Evolutionary conservation across 176 grass and related monocot species (phyloP).

Genomic region (Phyllostachys edulis): DNA sequence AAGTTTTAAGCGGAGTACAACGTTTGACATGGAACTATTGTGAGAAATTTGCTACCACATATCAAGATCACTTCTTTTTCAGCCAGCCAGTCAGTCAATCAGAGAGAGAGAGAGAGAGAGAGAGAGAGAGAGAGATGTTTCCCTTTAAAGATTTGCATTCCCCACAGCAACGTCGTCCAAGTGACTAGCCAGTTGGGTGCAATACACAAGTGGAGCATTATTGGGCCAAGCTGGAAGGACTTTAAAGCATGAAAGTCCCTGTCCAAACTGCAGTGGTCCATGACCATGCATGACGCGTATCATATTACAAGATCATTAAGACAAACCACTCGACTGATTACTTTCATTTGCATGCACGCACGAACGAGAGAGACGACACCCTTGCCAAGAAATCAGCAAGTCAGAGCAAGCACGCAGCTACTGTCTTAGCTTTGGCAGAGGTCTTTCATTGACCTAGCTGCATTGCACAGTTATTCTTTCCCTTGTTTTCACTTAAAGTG

Average conservation of each 20-base stretch:
- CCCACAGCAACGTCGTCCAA: conserved; percentile 32
- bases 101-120: neutral
- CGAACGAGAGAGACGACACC: neutral
- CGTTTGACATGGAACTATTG: conserved; percentile 2
- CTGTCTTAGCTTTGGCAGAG: conserved; percentile 24
- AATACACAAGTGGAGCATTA: conserved; percentile 45
- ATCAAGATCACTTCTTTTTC: conserved; percentile 18
- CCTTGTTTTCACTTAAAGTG: conserved; percentile 46
- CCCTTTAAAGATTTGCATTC: conserved; percentile 30
- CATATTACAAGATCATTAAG: neutral
- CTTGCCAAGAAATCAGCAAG: neutral
- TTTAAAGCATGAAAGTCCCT: neutral
- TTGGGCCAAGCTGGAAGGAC: conserved; percentile 33
- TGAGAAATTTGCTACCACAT: neutral
- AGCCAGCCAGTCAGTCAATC: neutral
- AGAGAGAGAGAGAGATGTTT: neutral
- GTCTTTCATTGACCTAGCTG: conserved; percentile 39
- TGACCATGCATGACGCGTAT: conserved; percentile 13
- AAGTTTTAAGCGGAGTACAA: neutral
- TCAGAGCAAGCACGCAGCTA: neutral
- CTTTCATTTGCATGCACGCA: neutral
- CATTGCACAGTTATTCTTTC: conserved; percentile 30
- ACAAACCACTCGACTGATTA: neutral
- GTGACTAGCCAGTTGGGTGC: neutral
- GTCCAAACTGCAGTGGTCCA: conserved; percentile 13